phyloP scores from a whole-genome alignment of 2,329 filamentous ascomycete genomes.

The Mollisiaceae sp. region DNA sequence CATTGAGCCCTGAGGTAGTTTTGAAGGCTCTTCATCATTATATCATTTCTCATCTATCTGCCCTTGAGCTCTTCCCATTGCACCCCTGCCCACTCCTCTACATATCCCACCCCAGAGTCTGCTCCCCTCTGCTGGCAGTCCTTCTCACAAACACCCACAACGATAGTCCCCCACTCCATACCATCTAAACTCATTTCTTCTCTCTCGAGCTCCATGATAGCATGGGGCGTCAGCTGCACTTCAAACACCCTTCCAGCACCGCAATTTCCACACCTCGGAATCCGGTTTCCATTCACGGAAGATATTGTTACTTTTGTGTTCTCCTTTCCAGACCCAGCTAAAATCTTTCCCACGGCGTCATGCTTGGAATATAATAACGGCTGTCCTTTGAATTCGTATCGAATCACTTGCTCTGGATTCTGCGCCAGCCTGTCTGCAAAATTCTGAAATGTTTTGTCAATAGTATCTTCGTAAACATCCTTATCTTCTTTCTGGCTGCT shows the following conservation, averaged over 20 bases:
- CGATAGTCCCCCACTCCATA: slow-evolving; percentile 98
- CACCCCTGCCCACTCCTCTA: slow-evolving; percentile 97
- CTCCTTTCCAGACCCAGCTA: slow-evolving; percentile 45
- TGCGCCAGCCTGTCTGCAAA: slow-evolving; percentile 80
- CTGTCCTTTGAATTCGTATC: slow-evolving; percentile 76
- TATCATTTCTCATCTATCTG: slow-evolving; percentile 12
- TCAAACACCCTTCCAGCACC: slow-evolving; percentile 81
- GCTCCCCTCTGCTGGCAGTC: slow-evolving; percentile 73
- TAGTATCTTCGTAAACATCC: slow-evolving; percentile 72
- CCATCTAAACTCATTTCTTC: slow-evolving; percentile 76
- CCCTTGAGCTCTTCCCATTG: slow-evolving; percentile 84
- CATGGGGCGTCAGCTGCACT: slow-evolving; percentile 88
- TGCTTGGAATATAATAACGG: slow-evolving; percentile 81
- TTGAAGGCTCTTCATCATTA: neutral
- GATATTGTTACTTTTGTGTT: slow-evolving; percentile 36
- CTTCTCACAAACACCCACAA: slow-evolving; percentile 81
- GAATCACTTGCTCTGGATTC: slow-evolving; percentile 82
- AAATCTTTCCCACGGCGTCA: slow-evolving; percentile 72
- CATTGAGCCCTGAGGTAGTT: neutral
- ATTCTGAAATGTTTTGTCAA: slow-evolving; percentile 79
- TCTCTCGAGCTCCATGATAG: slow-evolving; percentile 85
- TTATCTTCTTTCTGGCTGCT: slow-evolving; percentile 63
- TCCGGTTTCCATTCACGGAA: slow-evolving; percentile 47
- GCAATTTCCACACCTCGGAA: slow-evolving; percentile 81
- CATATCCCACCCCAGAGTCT: slow-evolving; percentile 70